Evolutionary conservation across 1,139 yeast species (phyloP).

Genomic region (Blastobotrys ciferrii): DNA sequence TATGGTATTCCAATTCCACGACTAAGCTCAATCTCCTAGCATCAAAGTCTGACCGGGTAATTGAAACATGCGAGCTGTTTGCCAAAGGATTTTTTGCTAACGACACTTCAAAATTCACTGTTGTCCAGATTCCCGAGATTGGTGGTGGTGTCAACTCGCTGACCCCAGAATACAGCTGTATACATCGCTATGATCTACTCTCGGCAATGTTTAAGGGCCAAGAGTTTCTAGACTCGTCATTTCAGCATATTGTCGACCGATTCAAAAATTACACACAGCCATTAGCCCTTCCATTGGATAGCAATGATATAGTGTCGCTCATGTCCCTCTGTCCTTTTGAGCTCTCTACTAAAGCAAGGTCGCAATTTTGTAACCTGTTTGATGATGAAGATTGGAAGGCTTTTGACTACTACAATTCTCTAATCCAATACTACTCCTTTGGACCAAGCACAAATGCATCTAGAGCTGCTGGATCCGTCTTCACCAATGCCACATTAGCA

Average conservation of each 20-base stretch:
- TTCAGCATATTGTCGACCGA: conserved; percentile 11
- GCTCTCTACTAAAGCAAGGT: conserved; percentile 48
- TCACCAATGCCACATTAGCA: conserved; percentile 48
- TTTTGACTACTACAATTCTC: conserved; percentile 46
- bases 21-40: conserved; percentile 19
- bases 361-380: conserved; percentile 53
- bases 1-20: conserved; percentile 1
- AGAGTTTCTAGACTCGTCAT: conserved; percentile 6
- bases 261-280: conserved; percentile 9
- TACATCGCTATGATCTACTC: conserved; percentile 4
- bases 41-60: conserved; percentile 18
- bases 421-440: conserved; percentile 46
- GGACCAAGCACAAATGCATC: conserved; percentile 50
- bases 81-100: conserved; percentile 18
- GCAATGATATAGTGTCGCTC: conserved; percentile 25
- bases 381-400: conserved; percentile 49
- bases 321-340: conserved; percentile 55
- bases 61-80: conserved; percentile 21
- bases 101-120: conserved; percentile 6
- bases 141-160: conserved; percentile 16
- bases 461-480: conserved; percentile 46
- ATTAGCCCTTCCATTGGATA: conserved; percentile 1
- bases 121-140: conserved; percentile 11
- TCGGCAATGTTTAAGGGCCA: conserved; percentile 11
- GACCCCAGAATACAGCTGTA: conserved; percentile 16